Evolutionary conservation across 202 grass and related monocot genomes (phyloP), one percentile per base, ranked within the genome.

Genomic region (Eragrostis tef): DNA sequence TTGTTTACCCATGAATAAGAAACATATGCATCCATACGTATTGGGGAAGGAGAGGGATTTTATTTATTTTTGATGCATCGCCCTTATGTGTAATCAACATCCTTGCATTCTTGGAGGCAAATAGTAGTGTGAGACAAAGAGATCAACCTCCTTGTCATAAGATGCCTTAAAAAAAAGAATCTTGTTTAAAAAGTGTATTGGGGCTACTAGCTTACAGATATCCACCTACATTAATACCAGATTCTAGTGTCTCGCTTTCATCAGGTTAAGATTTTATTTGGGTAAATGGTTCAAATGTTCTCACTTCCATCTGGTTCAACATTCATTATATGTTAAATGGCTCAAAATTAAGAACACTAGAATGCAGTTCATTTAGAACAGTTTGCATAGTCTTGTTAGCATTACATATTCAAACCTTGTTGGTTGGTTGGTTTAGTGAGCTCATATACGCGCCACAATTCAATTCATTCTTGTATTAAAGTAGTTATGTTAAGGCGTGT

Each of bases 1-100:
- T n/a, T 31, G 71, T 86, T 68, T 21, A 7, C 24, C 69, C 16
- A 53, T 50, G 48, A 81, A 82, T 82, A 41, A 34, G 73, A 79
- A 53, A 49, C 31, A 9, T 67, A 19, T 52, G 6, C 2, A 34
- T 25, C 5, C 49, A 36, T 41, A 17, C n/a, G 70, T 29, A 41
- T 71, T 34, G 24, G 47, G 15, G 13, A 39, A 11, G 43, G 12
- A 50, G 50, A 39, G 34, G 34, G 45, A 17, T 9, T 15, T 53
- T 52, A 1, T 36, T 16, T 9, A 70, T 85, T 70, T 71, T 20
- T 29, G 29, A 53, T 65, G 27, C 14, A 2, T 47, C 15, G 3
- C 3, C 31, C 44, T 11, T 82, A 26, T 14, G 25, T 59, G 52
- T 46, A 27, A 60, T 84, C 24, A 76, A 34, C 16, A 47, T 58